A percentile compares a stretch with the other conserved stretches of the same genome.
Evolutionary conservation across 345 rosid species (phyloP).

Genomic region (Geranium rotundifolium): DNA sequence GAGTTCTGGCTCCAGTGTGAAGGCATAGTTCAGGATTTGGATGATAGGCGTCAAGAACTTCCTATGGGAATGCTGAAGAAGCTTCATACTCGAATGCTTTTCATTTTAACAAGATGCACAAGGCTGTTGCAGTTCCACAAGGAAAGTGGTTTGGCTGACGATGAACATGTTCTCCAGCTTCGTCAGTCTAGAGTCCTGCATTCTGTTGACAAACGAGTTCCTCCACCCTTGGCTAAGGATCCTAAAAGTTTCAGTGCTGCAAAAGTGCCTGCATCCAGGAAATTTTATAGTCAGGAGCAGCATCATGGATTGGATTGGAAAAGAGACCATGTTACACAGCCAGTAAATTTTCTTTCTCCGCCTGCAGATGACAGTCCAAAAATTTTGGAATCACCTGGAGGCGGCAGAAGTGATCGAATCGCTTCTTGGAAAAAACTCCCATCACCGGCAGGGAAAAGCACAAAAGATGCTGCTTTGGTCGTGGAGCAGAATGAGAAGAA

Average conservation of each 20-base stretch:
- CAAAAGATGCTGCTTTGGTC: slow-evolving; percentile 41
- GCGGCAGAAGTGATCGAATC: slow-evolving; percentile 56
- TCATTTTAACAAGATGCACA: slow-evolving; percentile 95
- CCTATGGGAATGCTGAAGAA: slow-evolving; percentile 85
- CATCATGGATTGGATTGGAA: slow-evolving; percentile 52
- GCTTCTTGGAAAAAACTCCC: slow-evolving; percentile 94
- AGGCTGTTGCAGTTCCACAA: slow-evolving; percentile 96
- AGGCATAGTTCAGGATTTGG: slow-evolving; percentile 96
- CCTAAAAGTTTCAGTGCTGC: slow-evolving; percentile 57
- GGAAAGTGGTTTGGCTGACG: slow-evolving; percentile 85
- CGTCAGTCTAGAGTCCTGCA: slow-evolving; percentile 67
- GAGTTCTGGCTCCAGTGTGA: slow-evolving; percentile 99
- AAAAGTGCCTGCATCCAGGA: slow-evolving; percentile 52
- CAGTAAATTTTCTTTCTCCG: slow-evolving; percentile 31
- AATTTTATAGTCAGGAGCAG: slow-evolving; percentile 94
- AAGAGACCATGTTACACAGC: slow-evolving; percentile 35
- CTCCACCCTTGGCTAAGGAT: slow-evolving; percentile 32
- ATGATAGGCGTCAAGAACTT: slow-evolving; percentile 96
- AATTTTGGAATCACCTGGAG: slow-evolving; percentile 48
- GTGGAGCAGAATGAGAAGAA: slow-evolving; percentile 45
- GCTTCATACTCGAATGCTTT: slow-evolving; percentile 95
- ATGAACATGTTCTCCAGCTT: slow-evolving; percentile 61
- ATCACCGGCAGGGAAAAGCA: slow-evolving; percentile 50
- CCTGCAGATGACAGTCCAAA: slow-evolving; percentile 31
- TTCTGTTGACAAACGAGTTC: slow-evolving; percentile 63